phyloP scores from a whole-genome alignment of 2,329 filamentous ascomycete species.

The Colletotrichum sp. region DNA sequence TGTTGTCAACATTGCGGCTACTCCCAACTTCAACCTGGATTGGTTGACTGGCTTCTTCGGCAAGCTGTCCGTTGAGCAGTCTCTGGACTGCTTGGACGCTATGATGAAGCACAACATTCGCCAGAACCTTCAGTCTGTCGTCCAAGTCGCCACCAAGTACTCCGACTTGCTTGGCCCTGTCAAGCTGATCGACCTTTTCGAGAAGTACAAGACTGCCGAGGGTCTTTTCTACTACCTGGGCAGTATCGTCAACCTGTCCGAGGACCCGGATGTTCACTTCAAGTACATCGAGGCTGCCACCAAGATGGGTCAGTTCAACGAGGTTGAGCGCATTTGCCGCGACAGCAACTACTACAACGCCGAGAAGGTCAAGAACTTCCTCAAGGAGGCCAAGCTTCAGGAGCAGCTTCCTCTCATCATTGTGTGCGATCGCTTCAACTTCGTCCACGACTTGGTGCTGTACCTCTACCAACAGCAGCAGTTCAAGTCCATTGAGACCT shows the following conservation, averaged over 20 bases:
- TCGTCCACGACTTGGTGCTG: slow-evolving; percentile 94
- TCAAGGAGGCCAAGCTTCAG: slow-evolving; percentile 91
- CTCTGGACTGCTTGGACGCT: slow-evolving; percentile 89
- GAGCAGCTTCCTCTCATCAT: slow-evolving; percentile 98
- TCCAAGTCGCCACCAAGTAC: slow-evolving; percentile 97
- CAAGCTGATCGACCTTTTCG: slow-evolving; percentile 88
- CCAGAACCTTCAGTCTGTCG: slow-evolving; percentile 92
- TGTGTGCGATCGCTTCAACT: slow-evolving; percentile 99
- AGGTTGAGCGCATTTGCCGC: slow-evolving; percentile 96
- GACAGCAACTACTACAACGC: slow-evolving; percentile 91
- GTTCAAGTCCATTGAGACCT: slow-evolving; percentile 98
- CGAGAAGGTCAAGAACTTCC: slow-evolving; percentile 98
- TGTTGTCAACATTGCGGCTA: slow-evolving; percentile 79
- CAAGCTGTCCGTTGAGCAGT: slow-evolving; percentile 93
- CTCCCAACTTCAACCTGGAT: slow-evolving; percentile 86
- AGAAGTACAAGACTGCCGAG: slow-evolving; percentile 97
- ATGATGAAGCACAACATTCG: slow-evolving; percentile 98
- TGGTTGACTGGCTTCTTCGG: slow-evolving; percentile 95
- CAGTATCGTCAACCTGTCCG: slow-evolving; percentile 95
- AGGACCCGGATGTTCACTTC: slow-evolving; percentile 96
- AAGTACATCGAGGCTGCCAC: slow-evolving; percentile 99
- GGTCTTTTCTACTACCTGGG: slow-evolving; percentile 98
- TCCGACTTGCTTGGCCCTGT: slow-evolving; percentile 92
- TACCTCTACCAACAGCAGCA: slow-evolving; percentile 99
- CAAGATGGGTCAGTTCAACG: slow-evolving; percentile 89